Percentiles rank a stretch among this genome's conserved stretches.
phyloP scores from a whole-genome alignment of 371 early-diverging fungal genomes.

The Nematocida sp. region DNA sequence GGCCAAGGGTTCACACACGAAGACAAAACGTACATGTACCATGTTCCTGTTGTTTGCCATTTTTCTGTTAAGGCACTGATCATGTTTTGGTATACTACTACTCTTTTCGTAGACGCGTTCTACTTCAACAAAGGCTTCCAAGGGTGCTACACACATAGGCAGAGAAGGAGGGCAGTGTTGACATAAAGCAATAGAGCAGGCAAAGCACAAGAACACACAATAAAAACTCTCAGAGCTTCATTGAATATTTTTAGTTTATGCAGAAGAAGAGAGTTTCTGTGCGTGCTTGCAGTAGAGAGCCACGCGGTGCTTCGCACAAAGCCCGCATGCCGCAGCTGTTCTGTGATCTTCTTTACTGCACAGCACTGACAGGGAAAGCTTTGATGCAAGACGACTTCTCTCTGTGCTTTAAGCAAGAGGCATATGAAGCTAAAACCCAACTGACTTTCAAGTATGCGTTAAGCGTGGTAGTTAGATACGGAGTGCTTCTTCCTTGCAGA shows the following conservation, averaged over 20 bases:
- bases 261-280: not conserved
- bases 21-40: not conserved
- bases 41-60: not conserved
- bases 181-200: not conserved
- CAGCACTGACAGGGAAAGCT: slow-evolving; percentile 41
- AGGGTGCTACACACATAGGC: not conserved
- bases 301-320: not conserved
- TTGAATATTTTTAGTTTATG: slow-evolving; percentile 48
- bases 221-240: slow-evolving; percentile 1
- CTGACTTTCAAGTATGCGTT: slow-evolving; percentile 8
- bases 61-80: not conserved
- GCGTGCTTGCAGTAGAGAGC: no score
- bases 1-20: not conserved
- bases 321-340: not conserved
- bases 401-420: slow-evolving; percentile 41
- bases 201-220: not conserved
- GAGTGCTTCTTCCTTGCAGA: slow-evolving; percentile 17
- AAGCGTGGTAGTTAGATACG: slow-evolving; percentile 21
- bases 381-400: slow-evolving; percentile 47
- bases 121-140: not conserved
- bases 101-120: not conserved
- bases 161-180: not conserved
- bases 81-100: not conserved
- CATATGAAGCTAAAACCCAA: not conserved
- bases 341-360: slow-evolving; percentile 47